Conservation (phyloP, 306 rosid species). For the Leucaena leucocephala region DNA sequence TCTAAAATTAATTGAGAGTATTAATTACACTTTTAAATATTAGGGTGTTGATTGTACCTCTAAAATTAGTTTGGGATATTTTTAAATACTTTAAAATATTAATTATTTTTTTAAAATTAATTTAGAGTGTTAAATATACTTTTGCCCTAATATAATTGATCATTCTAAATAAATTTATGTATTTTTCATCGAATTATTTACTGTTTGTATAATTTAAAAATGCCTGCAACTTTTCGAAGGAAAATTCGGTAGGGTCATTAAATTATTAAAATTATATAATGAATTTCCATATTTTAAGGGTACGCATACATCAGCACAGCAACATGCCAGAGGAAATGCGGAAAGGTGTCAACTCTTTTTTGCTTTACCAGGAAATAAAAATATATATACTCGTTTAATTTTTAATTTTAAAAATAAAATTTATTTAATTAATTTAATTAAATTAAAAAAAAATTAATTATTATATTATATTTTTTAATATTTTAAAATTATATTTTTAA, state of each 20-base stretch:
- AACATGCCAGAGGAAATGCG: not conserved
- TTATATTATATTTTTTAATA: too few relatives aligned
- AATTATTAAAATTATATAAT: not conserved
- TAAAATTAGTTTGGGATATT: too few relatives aligned
- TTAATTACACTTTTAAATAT: too few relatives aligned
- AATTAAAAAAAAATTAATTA: too few relatives aligned
- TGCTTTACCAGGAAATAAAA: not conserved
- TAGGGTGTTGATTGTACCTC: too few relatives aligned
- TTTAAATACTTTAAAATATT: too few relatives aligned
- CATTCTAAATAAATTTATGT: not conserved
- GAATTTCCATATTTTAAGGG: not conserved
- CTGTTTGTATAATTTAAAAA: not conserved
- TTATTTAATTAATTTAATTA: too few relatives aligned
- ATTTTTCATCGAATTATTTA: not conserved
- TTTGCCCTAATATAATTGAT: not conserved
- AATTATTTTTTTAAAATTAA: too few relatives aligned
- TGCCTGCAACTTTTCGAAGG: not conserved
- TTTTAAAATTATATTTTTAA: too few relatives aligned
- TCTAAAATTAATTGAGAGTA: too few relatives aligned
- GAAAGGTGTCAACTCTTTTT: constrained; percentile 1
- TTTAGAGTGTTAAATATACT: too few relatives aligned
- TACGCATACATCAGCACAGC: not conserved
- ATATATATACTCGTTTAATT: not conserved
- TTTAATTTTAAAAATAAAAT: too few relatives aligned
- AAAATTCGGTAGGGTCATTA: not conserved